Evolutionary conservation across 352 stramenopile genomes (phyloP).

Genomic region (Pythium plurisporium): DNA sequence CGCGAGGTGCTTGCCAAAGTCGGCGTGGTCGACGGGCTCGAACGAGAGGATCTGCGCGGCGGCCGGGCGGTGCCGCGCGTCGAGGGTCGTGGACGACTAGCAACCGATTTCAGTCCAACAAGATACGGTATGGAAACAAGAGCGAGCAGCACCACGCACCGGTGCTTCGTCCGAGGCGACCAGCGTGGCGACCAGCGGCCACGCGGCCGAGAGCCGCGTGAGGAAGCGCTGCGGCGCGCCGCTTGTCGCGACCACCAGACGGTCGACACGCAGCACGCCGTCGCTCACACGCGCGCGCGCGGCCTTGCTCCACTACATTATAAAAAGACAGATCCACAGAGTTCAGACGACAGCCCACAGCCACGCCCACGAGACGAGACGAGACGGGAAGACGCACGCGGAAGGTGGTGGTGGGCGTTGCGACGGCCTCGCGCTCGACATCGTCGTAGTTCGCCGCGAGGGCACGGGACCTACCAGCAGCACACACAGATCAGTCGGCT

Average conservation of each 20-base stretch:
- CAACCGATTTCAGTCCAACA: background rate
- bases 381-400: constrained; percentile 30
- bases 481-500: background rate
- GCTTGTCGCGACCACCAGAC: constrained; percentile 45
- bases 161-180: constrained; percentile 45
- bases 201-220: constrained; percentile 37
- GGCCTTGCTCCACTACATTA: constrained; percentile 51
- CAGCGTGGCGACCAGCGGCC: constrained; percentile 45
- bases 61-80: constrained; percentile 8
- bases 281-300: constrained; percentile 24
- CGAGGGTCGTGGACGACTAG: constrained; percentile 17
- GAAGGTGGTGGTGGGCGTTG: constrained; percentile 40
- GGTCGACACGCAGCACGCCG: constrained; percentile 22
- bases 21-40: constrained; percentile 24
- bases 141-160: constrained; percentile 22
- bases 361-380: background rate
- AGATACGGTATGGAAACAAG: background rate
- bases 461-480: constrained; percentile 37
- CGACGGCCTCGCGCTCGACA: constrained; percentile 8
- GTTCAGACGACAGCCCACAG: background rate
- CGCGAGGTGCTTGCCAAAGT: constrained; percentile 35
- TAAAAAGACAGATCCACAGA: background rate
- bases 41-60: constrained; percentile 41
- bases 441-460: constrained; percentile 31
- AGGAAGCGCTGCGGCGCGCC: constrained; percentile 45